Evolutionary conservation across 2,329 filamentous ascomycete genomes (phyloP), one percentile per base, ranked within the genome.

Genomic region (Sordariomycetes sp.): DNA sequence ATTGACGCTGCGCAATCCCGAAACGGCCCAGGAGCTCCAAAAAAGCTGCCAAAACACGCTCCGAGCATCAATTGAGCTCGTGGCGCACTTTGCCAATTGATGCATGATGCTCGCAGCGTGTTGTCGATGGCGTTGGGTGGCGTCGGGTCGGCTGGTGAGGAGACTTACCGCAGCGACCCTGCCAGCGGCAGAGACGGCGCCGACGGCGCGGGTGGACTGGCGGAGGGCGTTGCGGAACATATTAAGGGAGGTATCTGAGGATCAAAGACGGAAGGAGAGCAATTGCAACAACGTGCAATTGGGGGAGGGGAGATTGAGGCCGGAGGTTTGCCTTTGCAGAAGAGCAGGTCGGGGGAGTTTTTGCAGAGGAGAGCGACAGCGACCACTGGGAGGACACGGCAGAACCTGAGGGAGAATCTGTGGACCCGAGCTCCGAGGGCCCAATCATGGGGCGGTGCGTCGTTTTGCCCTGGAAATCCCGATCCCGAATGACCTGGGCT

Each of bases 141-240:
- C 56, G 55, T 50, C 51, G 54, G 48, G 43, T 51, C 54, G 51
- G 55, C 47, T 47, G 51, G 55, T 51, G 53, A 58, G 58, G 61
- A 59, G 64, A 93, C 90, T 82, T 88, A 96, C 92, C 71, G 81
- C 82, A 68, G 82, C 82, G 72, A 93, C 79, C 77, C 87, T 86
- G 76, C 86, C 79, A 59, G 83, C 76, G 61, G 86, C 84, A 82
- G 86, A 86, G 72, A 93, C 79, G 72, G 86, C 86, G 73, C 86
- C 84, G 70, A 90, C 85, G 68, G 85, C 83, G 75, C 88, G 87
- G 74, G 83, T 83, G 67, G 87, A 93, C 77, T 94, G 87, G 75
- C 88, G 81, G 72, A 96, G 78, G 75, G 90, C 88, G 81, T 85
- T 94, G 73, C 90, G 86, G 79, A 95, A 94, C 90, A 96, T 95